Conservation (phyloP, 2,329 filamentous ascomycete genomes). For the Botrytis paeoniae region DNA sequence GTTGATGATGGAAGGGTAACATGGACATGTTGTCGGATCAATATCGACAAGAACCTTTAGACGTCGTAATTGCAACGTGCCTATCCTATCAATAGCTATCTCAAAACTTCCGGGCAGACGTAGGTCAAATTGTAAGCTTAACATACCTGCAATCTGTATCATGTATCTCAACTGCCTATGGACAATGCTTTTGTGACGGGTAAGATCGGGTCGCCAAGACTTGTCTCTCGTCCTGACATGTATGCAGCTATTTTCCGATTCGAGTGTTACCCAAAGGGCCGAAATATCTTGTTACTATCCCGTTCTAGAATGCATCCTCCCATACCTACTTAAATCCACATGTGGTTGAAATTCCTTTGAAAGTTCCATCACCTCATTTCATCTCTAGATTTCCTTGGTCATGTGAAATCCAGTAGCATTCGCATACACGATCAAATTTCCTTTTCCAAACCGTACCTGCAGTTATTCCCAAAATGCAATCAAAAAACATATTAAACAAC, state of each 20-base stretch:
- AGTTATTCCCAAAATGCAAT: conserved; percentile 14
- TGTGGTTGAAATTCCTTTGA: neutral
- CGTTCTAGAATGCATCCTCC: neutral
- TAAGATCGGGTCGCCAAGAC: neutral
- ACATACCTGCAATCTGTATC: neutral
- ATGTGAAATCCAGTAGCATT: neutral
- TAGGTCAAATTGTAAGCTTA: neutral
- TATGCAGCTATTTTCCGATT: neutral
- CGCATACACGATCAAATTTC: conserved; percentile 13
- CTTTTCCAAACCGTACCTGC: conserved; percentile 13
- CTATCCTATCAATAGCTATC: neutral
- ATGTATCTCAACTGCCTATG: neutral
- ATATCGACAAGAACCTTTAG: neutral
- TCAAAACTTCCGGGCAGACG: neutral
- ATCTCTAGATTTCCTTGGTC: neutral
- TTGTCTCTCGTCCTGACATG: conserved; percentile 5
- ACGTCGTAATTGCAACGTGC: conserved; percentile 10
- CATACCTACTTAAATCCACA: neutral
- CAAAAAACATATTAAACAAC: conserved; percentile 18
- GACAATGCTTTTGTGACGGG: neutral
- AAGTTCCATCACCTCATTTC: neutral
- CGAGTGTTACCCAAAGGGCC: neutral
- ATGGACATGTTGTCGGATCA: neutral
- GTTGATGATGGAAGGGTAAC: neutral
- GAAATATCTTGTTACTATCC: neutral